Evolutionary conservation across 495 filamentous ascomycete species (phyloP).

Genomic region (Penicillium riverlandense): DNA sequence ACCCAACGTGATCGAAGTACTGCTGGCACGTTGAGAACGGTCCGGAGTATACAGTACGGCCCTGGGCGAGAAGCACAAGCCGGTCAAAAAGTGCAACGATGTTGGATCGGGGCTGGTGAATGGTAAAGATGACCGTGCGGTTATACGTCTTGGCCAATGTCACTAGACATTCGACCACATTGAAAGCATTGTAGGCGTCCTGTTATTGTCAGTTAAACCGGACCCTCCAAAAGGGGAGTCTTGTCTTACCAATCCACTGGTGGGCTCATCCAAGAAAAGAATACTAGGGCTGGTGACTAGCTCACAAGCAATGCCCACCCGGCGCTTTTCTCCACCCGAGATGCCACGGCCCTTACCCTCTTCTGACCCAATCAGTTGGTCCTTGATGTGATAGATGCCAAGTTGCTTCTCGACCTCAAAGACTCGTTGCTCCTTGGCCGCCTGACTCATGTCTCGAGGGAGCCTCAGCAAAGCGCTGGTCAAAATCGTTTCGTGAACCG

Average conservation of each 20-base stretch:
- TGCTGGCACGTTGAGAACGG: constrained; percentile 81
- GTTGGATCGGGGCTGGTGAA: constrained; percentile 98
- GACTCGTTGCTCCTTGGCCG: constrained; percentile 81
- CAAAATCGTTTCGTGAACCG: constrained; percentile 95
- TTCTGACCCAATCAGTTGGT: constrained; percentile 95
- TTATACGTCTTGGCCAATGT: constrained; percentile 93
- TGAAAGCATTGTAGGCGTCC: constrained; percentile 95
- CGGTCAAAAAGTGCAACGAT: constrained; percentile 98
- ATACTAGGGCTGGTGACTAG: constrained; percentile 96
- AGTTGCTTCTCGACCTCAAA: constrained; percentile 92
- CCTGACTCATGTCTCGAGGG: constrained; percentile 79
- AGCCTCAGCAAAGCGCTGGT: constrained; percentile 87
- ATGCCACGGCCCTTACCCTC: constrained; percentile 92
- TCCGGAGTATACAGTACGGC: constrained; percentile 87
- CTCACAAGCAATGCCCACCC: constrained; percentile 96
- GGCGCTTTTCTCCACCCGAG: constrained; percentile 91
- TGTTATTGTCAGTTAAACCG: constrained; percentile 6
- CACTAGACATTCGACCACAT: constrained; percentile 93
- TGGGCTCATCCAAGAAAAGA: constrained; percentile 94
- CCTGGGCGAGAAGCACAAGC: constrained; percentile 81
- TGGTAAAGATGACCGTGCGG: constrained; percentile 94
- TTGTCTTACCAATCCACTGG: constrained; percentile 63
- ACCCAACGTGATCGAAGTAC: constrained; percentile 89
- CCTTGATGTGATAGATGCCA: constrained; percentile 83
- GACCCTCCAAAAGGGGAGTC: neutral